Evolutionary conservation across 192 early-diverging fungal genomes (phyloP).

Genomic region (Coemansia javaensis): DNA sequence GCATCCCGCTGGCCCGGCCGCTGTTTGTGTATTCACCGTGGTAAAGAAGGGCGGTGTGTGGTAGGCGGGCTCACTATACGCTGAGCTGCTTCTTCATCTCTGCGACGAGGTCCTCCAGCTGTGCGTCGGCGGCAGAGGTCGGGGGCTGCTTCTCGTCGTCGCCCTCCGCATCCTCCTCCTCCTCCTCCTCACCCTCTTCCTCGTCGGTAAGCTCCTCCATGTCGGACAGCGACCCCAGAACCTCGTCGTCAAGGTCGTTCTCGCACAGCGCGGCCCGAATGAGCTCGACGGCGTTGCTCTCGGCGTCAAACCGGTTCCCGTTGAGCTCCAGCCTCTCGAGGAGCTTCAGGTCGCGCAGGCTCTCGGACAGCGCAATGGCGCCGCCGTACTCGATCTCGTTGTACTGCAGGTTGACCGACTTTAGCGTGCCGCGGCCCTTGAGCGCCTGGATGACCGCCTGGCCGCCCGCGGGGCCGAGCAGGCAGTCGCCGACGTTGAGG

Average conservation of each 20-base stretch:
- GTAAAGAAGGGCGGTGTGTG: not conserved
- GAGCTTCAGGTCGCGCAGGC: constrained; percentile 59
- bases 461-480: constrained; percentile 72
- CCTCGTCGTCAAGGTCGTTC: constrained; percentile 67
- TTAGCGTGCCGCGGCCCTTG: constrained; percentile 52
- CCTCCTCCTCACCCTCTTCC: constrained; percentile 65
- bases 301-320: constrained; percentile 85
- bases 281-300: constrained; percentile 68
- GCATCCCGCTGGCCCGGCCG: no score
- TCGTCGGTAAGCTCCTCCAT: constrained; percentile 79
- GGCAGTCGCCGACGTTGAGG: constrained; percentile 89
- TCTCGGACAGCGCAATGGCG: constrained; percentile 61
- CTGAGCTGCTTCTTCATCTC: constrained; percentile 47
- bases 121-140: constrained; percentile 18
- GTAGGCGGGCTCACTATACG: constrained; percentile 5
- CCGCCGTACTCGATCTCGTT: constrained; percentile 85
- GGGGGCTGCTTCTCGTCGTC: constrained; percentile 3
- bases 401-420: constrained; percentile 70
- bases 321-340: constrained; percentile 76
- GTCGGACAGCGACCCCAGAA: constrained; percentile 89
- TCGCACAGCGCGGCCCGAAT: constrained; percentile 65
- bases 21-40: no score
- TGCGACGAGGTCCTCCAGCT: constrained; percentile 39
- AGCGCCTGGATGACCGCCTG: constrained; percentile 63
- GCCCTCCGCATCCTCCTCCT: constrained; percentile 31